phyloP scores from a whole-genome alignment of 768 basidiomycete genomes.

The Phlebiopsis gigantea region DNA sequence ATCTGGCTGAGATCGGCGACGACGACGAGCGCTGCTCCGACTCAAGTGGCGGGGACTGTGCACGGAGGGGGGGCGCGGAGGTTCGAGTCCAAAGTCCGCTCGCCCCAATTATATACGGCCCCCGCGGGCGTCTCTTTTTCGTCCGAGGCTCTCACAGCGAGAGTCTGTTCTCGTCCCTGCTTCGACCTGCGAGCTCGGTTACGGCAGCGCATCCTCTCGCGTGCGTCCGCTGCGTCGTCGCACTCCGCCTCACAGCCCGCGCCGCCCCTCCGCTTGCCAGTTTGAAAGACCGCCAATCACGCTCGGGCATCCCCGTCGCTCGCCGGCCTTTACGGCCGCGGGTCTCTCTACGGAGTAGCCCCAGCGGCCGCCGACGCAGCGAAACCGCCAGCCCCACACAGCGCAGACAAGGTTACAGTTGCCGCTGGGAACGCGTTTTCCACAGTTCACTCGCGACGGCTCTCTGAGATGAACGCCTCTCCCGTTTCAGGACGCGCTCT shows the following conservation, averaged over 20 bases:
- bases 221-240: not conserved
- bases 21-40: constrained; percentile 14
- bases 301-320: not conserved
- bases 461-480: not conserved
- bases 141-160: not conserved
- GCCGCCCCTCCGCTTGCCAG: not conserved
- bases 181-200: not conserved
- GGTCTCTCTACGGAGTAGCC: too few species aligned
- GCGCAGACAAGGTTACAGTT: not conserved
- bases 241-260: constrained; percentile 2
- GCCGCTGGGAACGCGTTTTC: not conserved
- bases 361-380: not conserved
- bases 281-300: constrained; percentile 1
- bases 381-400: not conserved
- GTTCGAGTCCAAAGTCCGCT: constrained; percentile 6
- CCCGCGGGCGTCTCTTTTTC: not conserved
- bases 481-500: not conserved
- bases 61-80: constrained; percentile 10
- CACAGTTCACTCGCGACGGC: not conserved
- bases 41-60: constrained; percentile 13
- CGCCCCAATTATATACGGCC: constrained; percentile 1
- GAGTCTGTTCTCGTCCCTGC: not conserved
- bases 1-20: constrained; percentile 5
- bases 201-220: not conserved
- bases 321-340: too few species aligned